Evolutionary conservation across 2,329 filamentous ascomycete genomes (phyloP).

Genomic region (Clonostachys sp.): DNA sequence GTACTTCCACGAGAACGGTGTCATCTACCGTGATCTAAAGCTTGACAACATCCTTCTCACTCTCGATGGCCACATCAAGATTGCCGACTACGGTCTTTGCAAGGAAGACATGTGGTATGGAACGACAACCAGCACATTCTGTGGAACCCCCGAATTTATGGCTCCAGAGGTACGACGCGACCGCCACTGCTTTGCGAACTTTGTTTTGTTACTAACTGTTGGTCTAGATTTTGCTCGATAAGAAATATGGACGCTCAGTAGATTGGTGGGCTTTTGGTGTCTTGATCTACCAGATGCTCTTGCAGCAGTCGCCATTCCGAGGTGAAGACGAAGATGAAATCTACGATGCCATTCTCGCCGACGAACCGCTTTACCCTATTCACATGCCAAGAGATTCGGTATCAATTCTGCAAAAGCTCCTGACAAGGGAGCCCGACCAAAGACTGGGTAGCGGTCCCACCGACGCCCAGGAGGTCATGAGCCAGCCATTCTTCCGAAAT

Average conservation of each 20-base stretch:
- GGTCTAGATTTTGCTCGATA: slow-evolving; percentile 82
- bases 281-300: slow-evolving; percentile 98
- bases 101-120: slow-evolving; percentile 99
- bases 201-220: slow-evolving; percentile 18
- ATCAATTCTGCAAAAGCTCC: slow-evolving; percentile 93
- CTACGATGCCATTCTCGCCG: slow-evolving; percentile 95
- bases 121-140: slow-evolving; percentile 95
- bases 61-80: slow-evolving; percentile 95
- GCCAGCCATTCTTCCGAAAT: slow-evolving; percentile 94
- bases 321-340: slow-evolving; percentile 99
- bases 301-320: slow-evolving; percentile 97
- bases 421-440: slow-evolving; percentile 91
- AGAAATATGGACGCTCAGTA: slow-evolving; percentile 95
- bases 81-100: slow-evolving; percentile 96
- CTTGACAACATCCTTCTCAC: slow-evolving; percentile 88
- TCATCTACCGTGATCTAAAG: slow-evolving; percentile 98
- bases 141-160: slow-evolving; percentile 99
- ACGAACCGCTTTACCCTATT: slow-evolving; percentile 96
- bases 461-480: slow-evolving; percentile 98
- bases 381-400: slow-evolving; percentile 98
- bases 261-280: slow-evolving; percentile 99
- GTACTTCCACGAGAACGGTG: slow-evolving; percentile 99
- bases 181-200: background rate
- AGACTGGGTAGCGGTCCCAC: slow-evolving; percentile 91
- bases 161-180: slow-evolving; percentile 73